Percentiles rank a stretch among this genome's conserved stretches.
phyloP scores from a whole-genome alignment of 2,329 filamentous ascomycete genomes.

The Neonectria neomacrospora region DNA sequence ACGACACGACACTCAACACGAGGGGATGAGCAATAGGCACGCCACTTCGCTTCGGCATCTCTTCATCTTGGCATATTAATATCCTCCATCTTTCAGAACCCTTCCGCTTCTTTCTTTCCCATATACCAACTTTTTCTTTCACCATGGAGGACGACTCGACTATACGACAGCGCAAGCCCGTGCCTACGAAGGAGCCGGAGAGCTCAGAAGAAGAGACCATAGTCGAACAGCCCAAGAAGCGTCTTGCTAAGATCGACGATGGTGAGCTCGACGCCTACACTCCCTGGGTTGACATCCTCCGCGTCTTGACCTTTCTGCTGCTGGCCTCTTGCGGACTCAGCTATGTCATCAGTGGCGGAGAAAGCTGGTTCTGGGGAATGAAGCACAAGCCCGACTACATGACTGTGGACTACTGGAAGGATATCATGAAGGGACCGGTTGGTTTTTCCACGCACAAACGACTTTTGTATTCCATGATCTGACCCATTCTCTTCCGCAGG shows the following conservation, averaged over 20 bases:
- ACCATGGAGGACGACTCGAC: conserved; percentile 54
- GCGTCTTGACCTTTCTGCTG: conserved; percentile 74
- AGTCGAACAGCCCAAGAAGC: conserved; percentile 38
- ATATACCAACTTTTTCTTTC: conserved; percentile 19
- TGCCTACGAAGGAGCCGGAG: conserved; percentile 37
- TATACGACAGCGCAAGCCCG: conserved; percentile 59
- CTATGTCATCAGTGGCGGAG: conserved; percentile 78
- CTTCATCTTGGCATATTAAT: conserved; percentile 3
- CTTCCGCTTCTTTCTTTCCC: neutral
- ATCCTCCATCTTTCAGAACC: neutral
- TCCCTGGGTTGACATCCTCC: conserved; percentile 72
- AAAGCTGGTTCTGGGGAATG: conserved; percentile 75
- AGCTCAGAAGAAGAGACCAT: conserved; percentile 43
- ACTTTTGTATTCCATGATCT: neutral
- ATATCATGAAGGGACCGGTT: conserved; percentile 41
- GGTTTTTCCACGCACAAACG: conserved; percentile 21
- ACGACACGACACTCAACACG: conserved; percentile 26
- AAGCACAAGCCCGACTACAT: conserved; percentile 72
- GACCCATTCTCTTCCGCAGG: conserved; percentile 48
- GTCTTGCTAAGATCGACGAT: conserved; percentile 41
- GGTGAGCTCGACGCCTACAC: conserved; percentile 65
- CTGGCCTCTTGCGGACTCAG: conserved; percentile 76
- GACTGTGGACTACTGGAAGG: conserved; percentile 66
- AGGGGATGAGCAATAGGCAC: conserved; percentile 32
- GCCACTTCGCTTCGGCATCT: conserved; percentile 29